Evolutionary conservation across 1,139 yeast species (phyloP), one percentile per base, ranked within the genome.

Genomic region (Diutina neorugosa): DNA sequence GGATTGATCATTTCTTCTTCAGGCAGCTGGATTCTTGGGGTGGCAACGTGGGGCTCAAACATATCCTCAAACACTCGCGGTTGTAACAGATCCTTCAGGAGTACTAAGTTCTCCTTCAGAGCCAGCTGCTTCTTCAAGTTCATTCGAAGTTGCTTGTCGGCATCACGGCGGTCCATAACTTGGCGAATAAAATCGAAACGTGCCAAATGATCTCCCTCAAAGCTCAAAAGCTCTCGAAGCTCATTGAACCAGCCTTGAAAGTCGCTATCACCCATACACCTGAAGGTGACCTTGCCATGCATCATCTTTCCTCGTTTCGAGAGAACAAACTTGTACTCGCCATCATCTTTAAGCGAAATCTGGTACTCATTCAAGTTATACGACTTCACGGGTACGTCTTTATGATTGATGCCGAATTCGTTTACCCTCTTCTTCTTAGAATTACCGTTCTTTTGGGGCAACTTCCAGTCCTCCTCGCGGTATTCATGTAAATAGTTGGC

Each of bases 401-500:
- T 70, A 56, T 69, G 72, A 23, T 71, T 74, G 50, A 74, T 69
- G 1, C 77, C 76, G 51, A 74, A 64, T 56, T 73, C 71, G 51
- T 67, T 70, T 58, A 70, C 67, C 49, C 57, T 57, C 53, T 58
- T 60, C 55, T 60, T 37, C 19, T 48, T 34, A 4, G 19, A 5
- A 12, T 25, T 14, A 27, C n/a, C 19, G 31, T 34, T 48, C 25
- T 20, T 20, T 14, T 31, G 16, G 19, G 16, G 34, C 23, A 40
- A 23, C 20, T 18, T 25, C 52, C 37, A 40, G 19, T 59, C 59
- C 27, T 51, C 47, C 19, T 51, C 52, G 34, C 52, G 44, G 61
- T 73, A 74, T 59, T 74, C 78, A 58, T 74, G 79, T 37, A 74
- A 62, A 56, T 70, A 74, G 60, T 74, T 74, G 59, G 78, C 71